Evolutionary conservation across 1,284 basidiomycete genomes (phyloP), one percentile per base, ranked within the genome.

Genomic region (Fomitopsis palustris): DNA sequence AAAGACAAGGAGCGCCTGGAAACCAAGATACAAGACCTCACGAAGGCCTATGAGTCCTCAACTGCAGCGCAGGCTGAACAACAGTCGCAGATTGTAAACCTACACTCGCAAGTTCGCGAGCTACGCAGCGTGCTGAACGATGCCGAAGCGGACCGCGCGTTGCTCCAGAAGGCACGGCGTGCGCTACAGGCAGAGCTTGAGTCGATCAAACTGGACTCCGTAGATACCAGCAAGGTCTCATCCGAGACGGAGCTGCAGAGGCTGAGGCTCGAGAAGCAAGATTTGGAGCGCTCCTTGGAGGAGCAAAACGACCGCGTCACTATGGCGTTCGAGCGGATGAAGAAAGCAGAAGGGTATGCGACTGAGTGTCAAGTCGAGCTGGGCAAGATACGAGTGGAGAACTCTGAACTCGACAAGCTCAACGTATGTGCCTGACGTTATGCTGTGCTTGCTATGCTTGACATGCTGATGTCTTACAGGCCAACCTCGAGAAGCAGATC

Each of bases 1-100:
- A 90, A 91, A 65, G 92, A 94, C 74, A 92, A 87, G 70, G 92
- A 93, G 61, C 86, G 90, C 10, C 76, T 94, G 70, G 91, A 95
- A 62, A 87, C 84, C 45, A 93, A 93, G 78, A 90, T 93, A 54
- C 72, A 72, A 9, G 90, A 93, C 69, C 70, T 93, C 57, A 88
- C 83, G 17, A 87, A 86, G 56, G 92, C 90, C 0, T 93, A 90
- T 69, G 88, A 93, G 62, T 80, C 88, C 0, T 89, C 92, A 1
- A 81, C 82, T 2, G 80, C 82, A 29, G 86, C 83, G 0, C 90
- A 93, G 66, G 77, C 86, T 0, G 90, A 93, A 64, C 88, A 93
- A 64, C 93, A 94, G 69, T 78, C 86, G 0, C 93, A 95, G 63
- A 93, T 94, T 59, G 87, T 92, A 16, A 80, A 85, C 2, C 78